phyloP scores from a whole-genome alignment of 495 filamentous ascomycete species.

The Penicillium silybi region DNA sequence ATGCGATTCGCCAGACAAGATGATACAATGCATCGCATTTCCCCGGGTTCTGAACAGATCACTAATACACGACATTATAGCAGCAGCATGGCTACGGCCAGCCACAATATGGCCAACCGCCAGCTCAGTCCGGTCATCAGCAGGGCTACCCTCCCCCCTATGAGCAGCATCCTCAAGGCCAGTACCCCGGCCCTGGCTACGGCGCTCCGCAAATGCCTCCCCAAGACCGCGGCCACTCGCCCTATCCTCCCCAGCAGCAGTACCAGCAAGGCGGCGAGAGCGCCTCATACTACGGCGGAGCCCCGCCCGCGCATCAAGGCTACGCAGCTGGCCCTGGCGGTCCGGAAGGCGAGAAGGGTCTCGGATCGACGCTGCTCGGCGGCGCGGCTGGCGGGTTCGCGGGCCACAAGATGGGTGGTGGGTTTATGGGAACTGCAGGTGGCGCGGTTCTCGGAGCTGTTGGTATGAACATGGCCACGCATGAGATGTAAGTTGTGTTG shows the following conservation, averaged over 20 bases:
- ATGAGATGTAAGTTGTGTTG: slow-evolving; percentile 31
- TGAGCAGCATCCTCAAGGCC: slow-evolving; percentile 12
- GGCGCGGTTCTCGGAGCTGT: slow-evolving; percentile 45
- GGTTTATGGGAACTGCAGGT: slow-evolving; percentile 36
- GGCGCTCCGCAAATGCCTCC: slow-evolving; percentile 13
- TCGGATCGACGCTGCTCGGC: slow-evolving; percentile 41
- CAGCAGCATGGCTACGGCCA: slow-evolving; percentile 22
- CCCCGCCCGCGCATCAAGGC: neutral
- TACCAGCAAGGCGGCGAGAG: slow-evolving; percentile 24
- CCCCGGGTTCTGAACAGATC: neutral
- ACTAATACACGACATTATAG: neutral
- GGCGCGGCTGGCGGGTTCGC: slow-evolving; percentile 41
- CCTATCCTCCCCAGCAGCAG: slow-evolving; percentile 30
- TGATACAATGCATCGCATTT: neutral
- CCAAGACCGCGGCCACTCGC: slow-evolving; percentile 26
- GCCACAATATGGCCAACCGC: too few species aligned
- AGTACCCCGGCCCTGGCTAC: slow-evolving; percentile 18
- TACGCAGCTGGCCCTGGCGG: slow-evolving; percentile 14
- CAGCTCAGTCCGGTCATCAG: slow-evolving; percentile 21
- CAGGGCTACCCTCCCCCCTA: slow-evolving; percentile 20
- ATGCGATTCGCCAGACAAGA: neutral
- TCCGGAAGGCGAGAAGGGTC: slow-evolving; percentile 36
- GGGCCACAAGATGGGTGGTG: slow-evolving; percentile 42
- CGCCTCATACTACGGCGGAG: slow-evolving; percentile 11
- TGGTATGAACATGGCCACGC: slow-evolving; percentile 33